A percentile compares a stretch with the other conserved stretches of the same genome.
These are phyloP conservation scores for Xylaria telfairii DNA, from an alignment of 495 filamentous ascomycete species.

Conservation along the genomic window DNA sequence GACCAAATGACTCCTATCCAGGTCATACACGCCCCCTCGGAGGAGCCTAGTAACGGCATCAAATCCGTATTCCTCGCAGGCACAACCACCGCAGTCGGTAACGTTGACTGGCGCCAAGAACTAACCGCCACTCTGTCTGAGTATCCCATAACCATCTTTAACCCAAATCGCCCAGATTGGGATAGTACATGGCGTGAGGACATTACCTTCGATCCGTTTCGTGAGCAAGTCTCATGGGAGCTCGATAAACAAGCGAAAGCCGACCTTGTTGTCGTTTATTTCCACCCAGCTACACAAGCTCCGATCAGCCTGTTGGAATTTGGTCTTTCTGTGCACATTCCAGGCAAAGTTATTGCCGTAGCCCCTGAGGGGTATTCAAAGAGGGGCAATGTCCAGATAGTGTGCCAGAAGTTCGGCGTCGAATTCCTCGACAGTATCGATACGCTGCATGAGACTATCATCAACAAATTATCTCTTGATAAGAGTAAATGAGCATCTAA, in stretches of 20 bases:
- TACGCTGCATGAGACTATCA: constrained; percentile 35
- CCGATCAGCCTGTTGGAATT: constrained; percentile 60
- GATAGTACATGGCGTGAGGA: constrained; percentile 58
- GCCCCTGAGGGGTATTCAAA: constrained; percentile 61
- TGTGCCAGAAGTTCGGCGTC: constrained; percentile 54
- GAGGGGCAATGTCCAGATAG: constrained; percentile 61
- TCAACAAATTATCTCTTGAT: constrained; percentile 30
- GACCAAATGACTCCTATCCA: constrained; percentile 25
- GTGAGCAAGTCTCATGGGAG: constrained; percentile 65
- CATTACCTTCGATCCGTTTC: constrained; percentile 49
- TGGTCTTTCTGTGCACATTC: constrained; percentile 53
- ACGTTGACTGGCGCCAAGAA: constrained; percentile 49
- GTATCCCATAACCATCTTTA: constrained; percentile 62
- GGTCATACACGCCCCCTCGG: constrained; percentile 41
- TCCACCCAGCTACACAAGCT: constrained; percentile 52
- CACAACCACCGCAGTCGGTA: constrained; percentile 38
- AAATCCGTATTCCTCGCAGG: constrained; percentile 53
- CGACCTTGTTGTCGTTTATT: constrained; percentile 62
- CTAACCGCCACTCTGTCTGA: constrained; percentile 43
- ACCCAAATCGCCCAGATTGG: constrained; percentile 63
- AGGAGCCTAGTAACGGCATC: constrained; percentile 32
- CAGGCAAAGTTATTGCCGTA: constrained; percentile 56
- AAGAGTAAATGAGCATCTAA: neutral
- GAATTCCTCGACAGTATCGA: constrained; percentile 43
- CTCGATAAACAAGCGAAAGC: constrained; percentile 58